Evolutionary conservation across 495 filamentous ascomycete species (phyloP).

Genomic region (Astrothelium subdiscretum): DNA sequence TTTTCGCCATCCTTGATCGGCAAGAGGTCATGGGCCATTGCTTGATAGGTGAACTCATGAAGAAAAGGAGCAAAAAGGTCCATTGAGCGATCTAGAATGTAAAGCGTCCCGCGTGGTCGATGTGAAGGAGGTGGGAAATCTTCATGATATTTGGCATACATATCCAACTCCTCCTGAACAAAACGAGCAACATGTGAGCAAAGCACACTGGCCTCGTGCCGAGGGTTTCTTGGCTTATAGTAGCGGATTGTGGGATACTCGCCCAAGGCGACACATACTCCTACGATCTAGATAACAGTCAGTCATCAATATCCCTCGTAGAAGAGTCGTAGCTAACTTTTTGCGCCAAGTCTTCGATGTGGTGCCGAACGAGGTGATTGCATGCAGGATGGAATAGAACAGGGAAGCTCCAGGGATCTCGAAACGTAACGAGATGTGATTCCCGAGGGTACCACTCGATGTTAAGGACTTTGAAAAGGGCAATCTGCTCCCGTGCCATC

Average conservation of each 20-base stretch:
- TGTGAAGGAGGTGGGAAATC: conserved; percentile 73
- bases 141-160: conserved; percentile 66
- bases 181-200: conserved; percentile 84
- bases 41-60: conserved; percentile 97
- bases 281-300: conserved; percentile 50
- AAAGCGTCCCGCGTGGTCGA: conserved; percentile 68
- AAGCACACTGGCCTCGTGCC: conserved; percentile 78
- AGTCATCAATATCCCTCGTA: background rate
- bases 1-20: conserved; percentile 81
- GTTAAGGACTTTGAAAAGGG: conserved; percentile 58
- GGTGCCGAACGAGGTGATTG: conserved; percentile 65
- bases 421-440: conserved; percentile 80
- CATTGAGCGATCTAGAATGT: conserved; percentile 87
- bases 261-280: conserved; percentile 69
- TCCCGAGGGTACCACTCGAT: conserved; percentile 84
- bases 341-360: conserved; percentile 72
- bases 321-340: conserved; percentile 50
- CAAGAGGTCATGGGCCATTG: conserved; percentile 90
- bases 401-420: conserved; percentile 91
- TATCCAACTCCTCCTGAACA: conserved; percentile 79
- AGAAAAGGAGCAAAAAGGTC: conserved; percentile 76
- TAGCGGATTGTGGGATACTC: conserved; percentile 89
- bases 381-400: conserved; percentile 84
- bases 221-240: conserved; percentile 60
- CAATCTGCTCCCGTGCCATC: conserved; percentile 60